phyloP scores from a whole-genome alignment of 345 rosid genomes.

The Tarenaya hassleriana region DNA sequence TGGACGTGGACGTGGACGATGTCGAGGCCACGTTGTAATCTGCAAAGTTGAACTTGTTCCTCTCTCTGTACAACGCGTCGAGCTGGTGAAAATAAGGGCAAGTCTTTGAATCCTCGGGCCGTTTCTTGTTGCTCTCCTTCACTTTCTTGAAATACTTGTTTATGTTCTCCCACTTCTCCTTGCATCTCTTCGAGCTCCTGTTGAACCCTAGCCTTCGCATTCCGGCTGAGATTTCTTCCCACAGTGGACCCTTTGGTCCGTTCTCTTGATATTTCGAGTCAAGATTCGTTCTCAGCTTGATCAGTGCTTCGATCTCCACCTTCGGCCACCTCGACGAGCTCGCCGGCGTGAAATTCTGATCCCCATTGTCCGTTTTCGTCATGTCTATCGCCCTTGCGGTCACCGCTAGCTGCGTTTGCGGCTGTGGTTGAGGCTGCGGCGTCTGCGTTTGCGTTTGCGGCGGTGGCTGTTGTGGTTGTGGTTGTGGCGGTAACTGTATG shows the following conservation, averaged over 20 bases:
- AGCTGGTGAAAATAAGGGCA: slow-evolving; percentile 76
- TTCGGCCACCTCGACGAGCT: slow-evolving; percentile 55
- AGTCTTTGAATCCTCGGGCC: slow-evolving; percentile 73
- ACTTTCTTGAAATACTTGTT: slow-evolving; percentile 82
- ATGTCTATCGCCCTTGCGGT: slow-evolving; percentile 4
- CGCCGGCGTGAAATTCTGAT: slow-evolving; percentile 24
- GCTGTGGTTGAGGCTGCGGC: slow-evolving; percentile 17
- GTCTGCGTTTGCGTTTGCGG: slow-evolving; percentile 17
- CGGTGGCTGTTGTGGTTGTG: slow-evolving; percentile 9
- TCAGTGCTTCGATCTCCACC: slow-evolving; percentile 43
- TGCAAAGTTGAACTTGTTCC: slow-evolving; percentile 29
- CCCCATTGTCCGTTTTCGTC: slow-evolving; percentile 28
- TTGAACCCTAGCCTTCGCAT: slow-evolving; percentile 62
- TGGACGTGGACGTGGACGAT: slow-evolving; percentile 15
- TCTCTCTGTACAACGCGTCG: slow-evolving; percentile 52
- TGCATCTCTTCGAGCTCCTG: slow-evolving; percentile 64
- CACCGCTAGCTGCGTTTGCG: slow-evolving; percentile 1
- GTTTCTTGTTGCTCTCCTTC: slow-evolving; percentile 64
- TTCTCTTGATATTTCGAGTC: slow-evolving; percentile 43
- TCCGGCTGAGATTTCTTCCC: slow-evolving; percentile 68
- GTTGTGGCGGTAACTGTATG: slow-evolving; percentile 6
- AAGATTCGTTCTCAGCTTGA: slow-evolving; percentile 37
- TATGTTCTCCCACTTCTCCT: slow-evolving; percentile 82
- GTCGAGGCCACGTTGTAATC: slow-evolving; percentile 18
- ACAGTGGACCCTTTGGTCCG: slow-evolving; percentile 63